Base-by-base conservation (phyloP, 768 basidiomycete species). In the Chalciporus chontae region DNA sequence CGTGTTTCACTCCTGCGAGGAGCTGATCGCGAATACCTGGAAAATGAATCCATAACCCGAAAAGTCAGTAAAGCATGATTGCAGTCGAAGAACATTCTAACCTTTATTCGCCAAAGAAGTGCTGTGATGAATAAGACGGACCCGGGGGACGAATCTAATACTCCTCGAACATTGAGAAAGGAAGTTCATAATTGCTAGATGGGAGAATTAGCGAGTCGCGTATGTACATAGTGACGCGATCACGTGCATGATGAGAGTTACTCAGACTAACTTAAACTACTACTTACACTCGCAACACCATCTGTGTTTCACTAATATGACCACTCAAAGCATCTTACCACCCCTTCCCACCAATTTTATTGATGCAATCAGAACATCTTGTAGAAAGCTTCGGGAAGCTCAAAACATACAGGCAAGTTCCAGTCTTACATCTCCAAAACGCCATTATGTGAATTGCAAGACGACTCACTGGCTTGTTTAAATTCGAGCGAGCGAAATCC, bases 1-100 rank as follows among this genome's bases (percentile, higher is more conserved):
- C 80, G 21, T 64, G 57, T 59, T 88, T 89, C 19, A 87, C 75
- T 46, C 78, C 78, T 37, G 63, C 59, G 45, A 74, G 65, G 27
- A 89, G 70, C 44, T 69, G 73, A 36, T 74, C 58, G 19, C 85
- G 79, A 48, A 85, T 63, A 50, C 80, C 85, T 82, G 51, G 8
- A 43, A 45, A 17, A 37, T 53, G 19, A 55, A 41, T 17, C 19
- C 23, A 11, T 32, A 43, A 18, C 21, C 15, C 24, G n/a, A 34
- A 32, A n/a, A n/a, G 1, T 11, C 23, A 7, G 11, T 40, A n/a
- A 14, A 23, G 32, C 21, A 45, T 10, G 21, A 40, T 40, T 19
- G 23, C 2, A 5, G 11, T 23, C 13, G 31, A 14, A 42, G 29
- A 27, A 39, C n/a, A 45, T 34, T 27, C 11, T 18, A 29, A 64